Percentiles rank a stretch among this genome's conserved stretches.
Evolutionary conservation across 192 early-diverging fungal genomes (phyloP).

Genomic region (Obelidium mucronatum): DNA sequence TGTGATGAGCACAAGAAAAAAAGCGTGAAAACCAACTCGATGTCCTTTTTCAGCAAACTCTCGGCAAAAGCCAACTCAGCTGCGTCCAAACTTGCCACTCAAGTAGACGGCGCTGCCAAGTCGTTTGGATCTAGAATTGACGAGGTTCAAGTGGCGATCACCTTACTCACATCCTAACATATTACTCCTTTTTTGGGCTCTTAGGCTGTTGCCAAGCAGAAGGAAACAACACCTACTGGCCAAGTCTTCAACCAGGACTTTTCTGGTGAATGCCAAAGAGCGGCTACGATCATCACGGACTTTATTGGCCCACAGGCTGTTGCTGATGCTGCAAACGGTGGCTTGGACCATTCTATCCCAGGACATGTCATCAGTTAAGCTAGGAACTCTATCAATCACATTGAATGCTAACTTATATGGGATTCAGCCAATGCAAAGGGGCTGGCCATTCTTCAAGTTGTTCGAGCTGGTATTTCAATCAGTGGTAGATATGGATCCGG

Average conservation of each 20-base stretch:
- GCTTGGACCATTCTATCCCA: conserved; percentile 5
- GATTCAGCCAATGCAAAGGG: neutral
- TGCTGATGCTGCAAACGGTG: neutral
- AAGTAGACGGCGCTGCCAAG: neutral
- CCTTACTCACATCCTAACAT: neutral
- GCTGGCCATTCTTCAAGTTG: conserved; percentile 86
- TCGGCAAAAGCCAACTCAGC: neutral
- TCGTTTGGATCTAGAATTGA: neutral
- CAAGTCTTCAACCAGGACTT: conserved; percentile 6
- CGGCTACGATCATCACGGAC: neutral
- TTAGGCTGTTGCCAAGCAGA: neutral
- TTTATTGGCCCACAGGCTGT: conserved; percentile 5
- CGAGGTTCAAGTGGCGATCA: neutral
- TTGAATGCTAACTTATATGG: no score
- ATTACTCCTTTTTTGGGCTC: neutral
- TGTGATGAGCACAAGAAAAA: no score
- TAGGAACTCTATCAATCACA: no score
- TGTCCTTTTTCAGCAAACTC: neutral
- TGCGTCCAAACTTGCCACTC: neutral
- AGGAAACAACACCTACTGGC: neutral
- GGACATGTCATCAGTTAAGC: conserved; percentile 1
- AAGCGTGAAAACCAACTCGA: no score
- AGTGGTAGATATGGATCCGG: conserved; percentile 84
- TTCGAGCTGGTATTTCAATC: conserved; percentile 90
- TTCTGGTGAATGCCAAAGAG: neutral